Evolutionary conservation across 1,284 basidiomycete species (phyloP).

Genomic region (Stereum hirsutum): DNA sequence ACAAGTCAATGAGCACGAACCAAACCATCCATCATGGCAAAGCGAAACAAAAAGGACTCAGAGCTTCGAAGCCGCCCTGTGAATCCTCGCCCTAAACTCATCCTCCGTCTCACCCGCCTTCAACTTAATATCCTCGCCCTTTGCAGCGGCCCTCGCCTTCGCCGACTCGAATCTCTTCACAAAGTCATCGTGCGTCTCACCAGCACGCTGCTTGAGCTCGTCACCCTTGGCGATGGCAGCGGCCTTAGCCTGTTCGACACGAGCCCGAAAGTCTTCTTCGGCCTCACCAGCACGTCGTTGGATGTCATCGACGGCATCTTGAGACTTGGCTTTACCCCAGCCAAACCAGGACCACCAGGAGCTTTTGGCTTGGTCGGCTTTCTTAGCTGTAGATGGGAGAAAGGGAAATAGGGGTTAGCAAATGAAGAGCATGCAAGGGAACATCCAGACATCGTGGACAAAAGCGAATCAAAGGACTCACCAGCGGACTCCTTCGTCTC

Average conservation of each 20-base stretch:
- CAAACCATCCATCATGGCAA: no score
- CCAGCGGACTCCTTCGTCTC: constrained; percentile 5
- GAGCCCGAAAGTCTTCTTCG: constrained; percentile 6
- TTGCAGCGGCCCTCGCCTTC: not conserved
- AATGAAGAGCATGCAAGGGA: not conserved
- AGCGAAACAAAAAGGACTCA: no score
- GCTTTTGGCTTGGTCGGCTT: constrained; percentile 8
- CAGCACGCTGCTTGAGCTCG: constrained; percentile 8
- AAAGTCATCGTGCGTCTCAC: constrained; percentile 14
- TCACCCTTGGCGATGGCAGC: constrained; percentile 9
- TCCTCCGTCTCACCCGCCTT: constrained; percentile 2
- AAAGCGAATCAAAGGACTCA: constrained; percentile 1
- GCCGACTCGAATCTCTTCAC: constrained; percentile 1
- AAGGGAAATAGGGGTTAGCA: not conserved
- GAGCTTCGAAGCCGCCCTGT: not conserved
- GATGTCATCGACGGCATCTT: constrained; percentile 7
- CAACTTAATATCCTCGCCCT: not conserved
- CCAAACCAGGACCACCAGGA: constrained; percentile 10
- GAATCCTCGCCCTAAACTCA: not conserved
- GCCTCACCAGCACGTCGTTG: constrained; percentile 9
- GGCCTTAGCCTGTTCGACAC: constrained; percentile 10
- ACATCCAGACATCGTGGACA: no score
- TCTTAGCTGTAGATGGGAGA: constrained; percentile 5
- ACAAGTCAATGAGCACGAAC: no score
- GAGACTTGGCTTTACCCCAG: constrained; percentile 11